Evolutionary conservation across 352 stramenopile species (phyloP), one percentile per base, ranked within the genome.

Genomic region (Peronospora destructor): DNA sequence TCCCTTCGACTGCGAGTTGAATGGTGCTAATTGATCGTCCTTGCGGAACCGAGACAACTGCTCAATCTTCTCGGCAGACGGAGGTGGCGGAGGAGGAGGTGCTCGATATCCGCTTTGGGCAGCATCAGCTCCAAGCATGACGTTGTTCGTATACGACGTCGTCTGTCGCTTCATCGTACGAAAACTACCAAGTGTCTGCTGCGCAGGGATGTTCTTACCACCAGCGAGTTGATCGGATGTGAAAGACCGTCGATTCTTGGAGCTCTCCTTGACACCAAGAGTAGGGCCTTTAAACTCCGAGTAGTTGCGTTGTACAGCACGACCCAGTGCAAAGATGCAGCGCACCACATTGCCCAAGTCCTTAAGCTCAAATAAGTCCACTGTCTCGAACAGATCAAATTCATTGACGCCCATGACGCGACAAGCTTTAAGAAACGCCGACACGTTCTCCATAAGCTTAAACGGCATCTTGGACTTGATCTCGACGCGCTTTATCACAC

Each of bases 381-480:
- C 80, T 0, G 87, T 96, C 64, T 93, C 84, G 53, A 96, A 96
- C 29, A 94, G 55, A 51, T 95, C 84, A 58, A 85, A 89, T 67
- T 96, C 87, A 56, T 73, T 75, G n/a, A 96, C 82, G 38, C 85
- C 85, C 45, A 96, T 84, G 25, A 64, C 62, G 42, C 84, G 80
- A 46, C 84, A 94, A 11, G 75, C 85, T 49, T 78, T 76, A 49
- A 95, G 52, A 53, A 95, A 96, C 16, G 64, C 61, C 40, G 80
- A 86, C 32, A 96, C 83, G 53, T 95, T 95, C 58, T 96, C 87
- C 85, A 95, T 95, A 46, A 93, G 78, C 73, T 95, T 95, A 69
- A 97, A 97, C 11, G 85, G 77, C 77, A 96, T 88, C 48, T 73
- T 87, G 13, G 84, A 95, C 53, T 90, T 81, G 41, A 61, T 85